These are phyloP conservation scores for Celoporthe dispersa DNA, from an alignment of 2,329 filamentous ascomycete species.

Conservation along the genomic window DNA sequence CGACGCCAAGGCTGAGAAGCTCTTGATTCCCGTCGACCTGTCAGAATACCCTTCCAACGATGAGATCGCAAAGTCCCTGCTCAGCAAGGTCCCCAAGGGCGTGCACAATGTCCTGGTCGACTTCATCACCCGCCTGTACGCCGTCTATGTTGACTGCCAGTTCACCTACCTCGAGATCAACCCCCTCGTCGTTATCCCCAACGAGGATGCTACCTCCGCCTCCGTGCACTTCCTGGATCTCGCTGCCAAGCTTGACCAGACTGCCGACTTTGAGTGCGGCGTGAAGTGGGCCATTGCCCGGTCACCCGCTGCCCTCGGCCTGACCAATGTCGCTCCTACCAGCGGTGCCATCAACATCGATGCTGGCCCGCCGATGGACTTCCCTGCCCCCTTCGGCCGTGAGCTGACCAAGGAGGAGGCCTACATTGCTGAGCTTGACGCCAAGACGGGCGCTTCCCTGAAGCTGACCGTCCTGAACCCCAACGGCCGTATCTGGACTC, in stretches of 20 bases:
- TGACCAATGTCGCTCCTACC: conserved; percentile 68
- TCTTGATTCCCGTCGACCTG: conserved; percentile 95
- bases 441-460: conserved; percentile 98
- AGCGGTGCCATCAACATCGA: conserved; percentile 87
- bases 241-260: conserved; percentile 98
- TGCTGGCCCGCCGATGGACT: conserved; percentile 96
- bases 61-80: conserved; percentile 80
- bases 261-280: conserved; percentile 98
- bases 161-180: conserved; percentile 99
- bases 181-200: conserved; percentile 96
- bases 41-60: conserved; percentile 94
- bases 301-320: conserved; percentile 84
- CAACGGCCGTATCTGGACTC: conserved; percentile 92
- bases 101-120: conserved; percentile 98
- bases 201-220: conserved; percentile 87
- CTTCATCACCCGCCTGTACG: conserved; percentile 98
- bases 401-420: conserved; percentile 99
- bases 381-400: conserved; percentile 98
- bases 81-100: conserved; percentile 93
- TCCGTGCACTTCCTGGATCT: conserved; percentile 98
- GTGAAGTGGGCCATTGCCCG: conserved; percentile 98
- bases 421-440: conserved; percentile 97
- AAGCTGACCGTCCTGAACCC: conserved; percentile 97
- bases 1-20: conserved; percentile 97
- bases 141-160: conserved; percentile 99